A percentile compares a stretch with the other conserved stretches of the same genome.
phyloP scores from a whole-genome alignment of 306 rosid species.

The Astragalus membranaceus region DNA sequence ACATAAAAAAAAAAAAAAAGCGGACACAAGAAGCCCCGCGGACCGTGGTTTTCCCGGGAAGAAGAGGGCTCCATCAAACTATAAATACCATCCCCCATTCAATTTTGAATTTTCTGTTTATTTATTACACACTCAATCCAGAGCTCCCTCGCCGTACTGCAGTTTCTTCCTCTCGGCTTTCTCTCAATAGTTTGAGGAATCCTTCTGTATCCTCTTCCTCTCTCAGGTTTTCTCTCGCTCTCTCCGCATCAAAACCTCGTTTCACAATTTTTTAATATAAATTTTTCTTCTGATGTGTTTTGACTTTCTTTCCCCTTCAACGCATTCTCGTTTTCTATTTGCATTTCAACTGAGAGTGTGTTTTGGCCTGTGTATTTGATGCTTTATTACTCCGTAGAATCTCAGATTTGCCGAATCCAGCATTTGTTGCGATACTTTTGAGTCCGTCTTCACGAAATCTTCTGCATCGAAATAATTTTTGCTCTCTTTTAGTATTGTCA shows the following conservation, averaged over 20 bases:
- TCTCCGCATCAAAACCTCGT: neutral
- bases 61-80: neutral
- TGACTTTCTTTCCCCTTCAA: neutral
- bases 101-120: neutral
- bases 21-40: too few species aligned
- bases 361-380: neutral
- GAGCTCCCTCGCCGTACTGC: neutral
- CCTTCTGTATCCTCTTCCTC: neutral
- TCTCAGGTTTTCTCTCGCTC: slow-evolving; percentile 2
- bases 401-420: neutral
- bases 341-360: neutral
- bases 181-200: neutral
- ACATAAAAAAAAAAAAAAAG: too few species aligned
- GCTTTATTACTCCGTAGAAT: neutral
- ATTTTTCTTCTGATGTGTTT: neutral
- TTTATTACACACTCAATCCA: neutral
- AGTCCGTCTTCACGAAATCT: neutral
- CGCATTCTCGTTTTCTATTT: neutral
- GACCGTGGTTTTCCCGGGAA: slow-evolving; percentile 14
- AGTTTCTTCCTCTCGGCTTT: neutral
- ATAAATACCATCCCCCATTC: slow-evolving; percentile 6
- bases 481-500: neutral
- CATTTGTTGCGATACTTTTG: neutral
- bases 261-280: neutral
- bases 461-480: neutral